phyloP scores from a whole-genome alignment of 2,329 filamentous ascomycete genomes.

The Trichoderma harzianum region DNA sequence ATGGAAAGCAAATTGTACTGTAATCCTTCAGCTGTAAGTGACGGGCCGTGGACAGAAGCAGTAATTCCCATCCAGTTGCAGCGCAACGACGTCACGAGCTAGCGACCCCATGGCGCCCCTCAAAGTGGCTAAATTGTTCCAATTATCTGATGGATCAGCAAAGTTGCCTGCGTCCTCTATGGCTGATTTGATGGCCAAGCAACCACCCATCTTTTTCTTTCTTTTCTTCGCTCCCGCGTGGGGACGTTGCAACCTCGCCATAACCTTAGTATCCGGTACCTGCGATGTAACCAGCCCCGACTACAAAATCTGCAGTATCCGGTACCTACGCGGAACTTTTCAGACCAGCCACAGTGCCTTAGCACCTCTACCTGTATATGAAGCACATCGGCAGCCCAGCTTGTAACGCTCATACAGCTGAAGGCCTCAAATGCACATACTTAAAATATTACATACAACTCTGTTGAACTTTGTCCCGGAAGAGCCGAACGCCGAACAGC shows the following conservation, averaged over 20 bases:
- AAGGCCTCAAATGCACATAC: neutral
- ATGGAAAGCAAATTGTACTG: neutral
- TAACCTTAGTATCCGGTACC: neutral
- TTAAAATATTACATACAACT: neutral
- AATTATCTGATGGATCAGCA: neutral
- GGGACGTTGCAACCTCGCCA: neutral
- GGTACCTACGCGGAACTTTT: neutral
- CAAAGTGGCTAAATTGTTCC: neutral
- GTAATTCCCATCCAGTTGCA: neutral
- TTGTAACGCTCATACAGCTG: neutral
- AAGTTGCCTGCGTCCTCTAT: neutral
- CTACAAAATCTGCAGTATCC: neutral
- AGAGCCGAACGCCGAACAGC: neutral
- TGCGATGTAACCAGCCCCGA: neutral
- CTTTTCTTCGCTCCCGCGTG: neutral
- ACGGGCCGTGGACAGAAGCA: neutral
- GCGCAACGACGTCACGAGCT: conserved; percentile 11
- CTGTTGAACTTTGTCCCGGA: neutral
- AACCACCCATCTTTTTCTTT: neutral
- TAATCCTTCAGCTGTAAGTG: neutral
- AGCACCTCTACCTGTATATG: too few species aligned
- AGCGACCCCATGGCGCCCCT: conserved; percentile 12
- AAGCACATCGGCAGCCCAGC: too few species aligned
- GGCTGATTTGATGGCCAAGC: neutral
- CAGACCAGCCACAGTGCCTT: neutral